Base-by-base conservation (phyloP, 208 protist genomes). In the Trypanosoma theileri region DNA sequence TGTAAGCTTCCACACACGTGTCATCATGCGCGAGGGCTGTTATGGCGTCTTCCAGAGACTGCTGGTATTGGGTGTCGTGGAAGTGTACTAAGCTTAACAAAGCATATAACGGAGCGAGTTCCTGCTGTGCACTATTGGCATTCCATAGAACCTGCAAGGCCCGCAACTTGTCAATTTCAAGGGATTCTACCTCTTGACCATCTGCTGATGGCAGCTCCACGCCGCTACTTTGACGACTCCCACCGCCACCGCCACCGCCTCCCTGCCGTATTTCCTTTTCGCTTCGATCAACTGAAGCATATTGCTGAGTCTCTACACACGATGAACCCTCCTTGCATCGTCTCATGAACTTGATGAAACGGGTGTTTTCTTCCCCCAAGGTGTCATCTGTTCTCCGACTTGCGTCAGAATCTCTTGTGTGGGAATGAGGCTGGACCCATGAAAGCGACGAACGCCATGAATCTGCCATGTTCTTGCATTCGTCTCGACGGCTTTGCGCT, bases 1-100 rank as follows among this genome's bases (percentile, higher is more conserved):
- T 58, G 46, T 75, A 75, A 3, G 62, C 70, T 44, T 75, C 70
- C 52, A 75, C 24, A 58, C 58, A 68, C n/a, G 31, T 65, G 6
- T 13, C 21, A 61, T 75, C 70, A 41, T 65, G 26, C 12, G 55
- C 35, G 35, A 75, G 46, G 2, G 61, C 70, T 22, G 46, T 62
- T 14, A 59, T 14, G 4, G 70, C 70, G 44, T 75, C 70, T 55
- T 58, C 54, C 58, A 75, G 48, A 45, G 24, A 57, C 26, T 69
- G 31, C 19, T 67, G 41, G 52, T 64, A 69, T 16, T 66, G 55
- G 19, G 41, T 42, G n/a, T 68, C 51, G 35, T 67, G 31, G 55
- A 75, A 69, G 22, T 55, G 58, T 13, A 75, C n/a, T 26, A 62
- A 68, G 41, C 62, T 69, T 35, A 66, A 50, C 1, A 75, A 46